Percentiles rank a stretch among this genome's conserved stretches.
These are phyloP conservation scores for Teratosphaeria zuluensis DNA, from an alignment of 2,329 filamentous ascomycete species.

Conservation along the genomic window DNA sequence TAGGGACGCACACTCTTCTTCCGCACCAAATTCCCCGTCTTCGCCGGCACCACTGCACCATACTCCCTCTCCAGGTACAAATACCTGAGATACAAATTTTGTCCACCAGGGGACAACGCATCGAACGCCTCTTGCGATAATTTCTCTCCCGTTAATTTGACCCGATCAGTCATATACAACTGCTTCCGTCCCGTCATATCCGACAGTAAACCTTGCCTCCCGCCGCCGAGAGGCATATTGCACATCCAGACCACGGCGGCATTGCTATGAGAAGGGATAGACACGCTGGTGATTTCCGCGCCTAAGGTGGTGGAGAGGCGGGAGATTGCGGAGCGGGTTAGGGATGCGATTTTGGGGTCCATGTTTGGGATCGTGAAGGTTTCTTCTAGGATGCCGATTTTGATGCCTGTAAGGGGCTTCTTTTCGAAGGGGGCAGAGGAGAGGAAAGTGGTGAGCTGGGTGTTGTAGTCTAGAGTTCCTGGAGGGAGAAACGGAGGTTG, in stretches of 20 bases:
- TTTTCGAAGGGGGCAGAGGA: conserved; percentile 5
- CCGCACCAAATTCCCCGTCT: conserved; percentile 34
- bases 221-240: conserved; percentile 6
- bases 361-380: conserved; percentile 29
- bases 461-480: conserved; percentile 12
- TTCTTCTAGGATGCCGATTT: conserved; percentile 37
- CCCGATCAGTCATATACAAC: conserved; percentile 10
- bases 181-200: conserved; percentile 9
- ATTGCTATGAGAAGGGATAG: conserved; percentile 36
- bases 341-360: conserved; percentile 26
- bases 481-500: conserved; percentile 18
- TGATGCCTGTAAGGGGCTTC: conserved; percentile 22
- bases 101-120: conserved; percentile 7
- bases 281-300: conserved; percentile 33
- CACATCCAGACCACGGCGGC: conserved; percentile 37
- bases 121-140: conserved; percentile 10
- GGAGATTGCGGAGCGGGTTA: conserved; percentile 26
- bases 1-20: conserved; percentile 29
- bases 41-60: conserved; percentile 24
- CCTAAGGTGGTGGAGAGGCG: conserved; percentile 30
- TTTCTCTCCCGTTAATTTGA: not conserved
- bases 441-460: conserved; percentile 22
- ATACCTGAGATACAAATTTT: conserved; percentile 10
- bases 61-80: conserved; percentile 8
- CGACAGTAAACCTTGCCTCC: conserved; percentile 5